Conservation (phyloP, 495 filamentous ascomycete genomes). For the Patellaria atrata region DNA sequence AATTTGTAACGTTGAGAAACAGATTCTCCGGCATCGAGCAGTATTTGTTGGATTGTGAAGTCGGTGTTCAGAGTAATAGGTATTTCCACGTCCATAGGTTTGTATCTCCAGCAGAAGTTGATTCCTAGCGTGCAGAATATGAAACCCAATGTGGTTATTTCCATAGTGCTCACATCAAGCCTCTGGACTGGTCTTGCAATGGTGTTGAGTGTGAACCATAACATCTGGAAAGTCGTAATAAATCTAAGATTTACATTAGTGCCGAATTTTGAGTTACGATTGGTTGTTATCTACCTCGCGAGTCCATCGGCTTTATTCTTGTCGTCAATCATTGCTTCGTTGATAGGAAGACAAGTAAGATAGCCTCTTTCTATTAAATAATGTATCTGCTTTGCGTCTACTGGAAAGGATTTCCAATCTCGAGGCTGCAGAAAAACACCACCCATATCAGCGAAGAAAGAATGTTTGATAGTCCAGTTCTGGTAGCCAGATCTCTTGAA, state of each 20-base stretch:
- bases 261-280: not conserved
- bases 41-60: constrained; percentile 11
- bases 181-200: constrained; percentile 13
- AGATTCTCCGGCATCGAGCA: constrained; percentile 11
- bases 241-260: constrained; percentile 5
- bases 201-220: constrained; percentile 19
- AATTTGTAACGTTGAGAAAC: constrained; percentile 13
- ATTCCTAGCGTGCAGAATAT: constrained; percentile 18
- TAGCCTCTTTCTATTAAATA: constrained; percentile 19
- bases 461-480: constrained; percentile 23
- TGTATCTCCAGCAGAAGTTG: constrained; percentile 21
- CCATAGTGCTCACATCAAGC: constrained; percentile 19
- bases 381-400: constrained; percentile 22
- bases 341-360: constrained; percentile 12
- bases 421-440: constrained; percentile 17
- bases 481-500: not conserved
- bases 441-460: constrained; percentile 28
- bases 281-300: constrained; percentile 4
- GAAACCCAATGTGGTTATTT: constrained; percentile 19
- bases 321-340: constrained; percentile 14
- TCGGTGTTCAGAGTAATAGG: constrained; percentile 8
- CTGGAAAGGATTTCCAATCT: constrained; percentile 19
- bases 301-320: constrained; percentile 24
- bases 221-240: constrained; percentile 18
- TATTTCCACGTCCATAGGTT: constrained; percentile 18